phyloP scores from a whole-genome alignment of 164 flowering plant genomes.

The Taxillus chinensis region DNA sequence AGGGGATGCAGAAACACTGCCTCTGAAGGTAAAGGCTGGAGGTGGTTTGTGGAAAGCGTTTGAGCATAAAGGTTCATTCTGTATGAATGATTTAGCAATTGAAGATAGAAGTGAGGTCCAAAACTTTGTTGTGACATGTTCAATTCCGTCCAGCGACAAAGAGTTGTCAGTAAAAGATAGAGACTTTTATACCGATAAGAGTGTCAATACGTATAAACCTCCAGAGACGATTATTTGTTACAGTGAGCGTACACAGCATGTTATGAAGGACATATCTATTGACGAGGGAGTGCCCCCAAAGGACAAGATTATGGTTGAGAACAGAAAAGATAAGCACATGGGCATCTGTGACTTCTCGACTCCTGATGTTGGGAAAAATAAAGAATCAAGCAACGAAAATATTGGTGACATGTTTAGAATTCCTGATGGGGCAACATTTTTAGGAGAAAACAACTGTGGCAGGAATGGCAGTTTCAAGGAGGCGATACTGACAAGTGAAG shows the following conservation, averaged over 20 bases:
- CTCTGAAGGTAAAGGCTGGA: conserved; percentile 10
- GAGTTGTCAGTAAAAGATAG: conserved; percentile 21
- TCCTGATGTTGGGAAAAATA: conserved; percentile 16
- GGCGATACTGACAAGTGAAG: conserved; percentile 11
- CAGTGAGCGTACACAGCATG: conserved; percentile 15
- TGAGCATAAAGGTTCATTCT: conserved; percentile 13
- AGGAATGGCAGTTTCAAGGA: conserved; percentile 11
- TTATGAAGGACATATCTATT: conserved; percentile 31
- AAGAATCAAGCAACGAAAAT: conserved; percentile 13
- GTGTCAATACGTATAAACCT: conserved; percentile 18
- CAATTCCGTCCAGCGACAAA: conserved; percentile 6
- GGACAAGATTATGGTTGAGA: conserved; percentile 28
- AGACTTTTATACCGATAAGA: conserved; percentile 20
- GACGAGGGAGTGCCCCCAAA: conserved; percentile 20
- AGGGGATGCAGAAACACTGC: conserved; percentile 9
- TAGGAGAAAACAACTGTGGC: conserved; percentile 8
- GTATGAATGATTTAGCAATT: conserved; percentile 12
- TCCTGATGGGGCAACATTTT: conserved; percentile 11
- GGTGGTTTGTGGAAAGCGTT: conserved; percentile 11
- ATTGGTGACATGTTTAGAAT: neutral
- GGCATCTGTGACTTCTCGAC: conserved; percentile 6
- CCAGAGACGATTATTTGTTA: conserved; percentile 31
- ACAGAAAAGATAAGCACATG: conserved; percentile 12
- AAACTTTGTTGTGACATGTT: conserved; percentile 7
- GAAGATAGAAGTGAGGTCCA: conserved; percentile 7